These are phyloP conservation scores for Diaporthe humulicola DNA, from an alignment of 2,329 filamentous ascomycete species.

Conservation along the genomic window DNA sequence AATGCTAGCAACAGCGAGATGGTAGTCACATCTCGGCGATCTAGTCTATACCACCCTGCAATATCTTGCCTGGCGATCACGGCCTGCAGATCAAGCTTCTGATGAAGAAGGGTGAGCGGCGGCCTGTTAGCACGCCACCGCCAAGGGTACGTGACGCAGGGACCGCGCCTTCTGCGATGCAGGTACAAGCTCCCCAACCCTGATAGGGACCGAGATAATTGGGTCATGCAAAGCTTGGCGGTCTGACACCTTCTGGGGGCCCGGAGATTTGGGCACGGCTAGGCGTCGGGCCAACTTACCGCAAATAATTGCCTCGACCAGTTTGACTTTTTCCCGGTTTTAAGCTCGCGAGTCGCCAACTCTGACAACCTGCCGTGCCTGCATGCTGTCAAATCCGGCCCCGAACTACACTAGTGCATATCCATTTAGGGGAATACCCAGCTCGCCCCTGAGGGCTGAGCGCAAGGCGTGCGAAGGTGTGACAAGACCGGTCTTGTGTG, in stretches of 20 bases:
- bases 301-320: constrained; percentile 7
- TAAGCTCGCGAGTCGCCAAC: constrained; percentile 27
- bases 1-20: neutral
- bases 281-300: constrained; percentile 22
- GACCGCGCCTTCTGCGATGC: constrained; percentile 4
- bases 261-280: constrained; percentile 26
- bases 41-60: constrained; percentile 1
- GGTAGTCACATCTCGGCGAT: neutral
- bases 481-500: neutral
- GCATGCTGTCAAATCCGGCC: neutral
- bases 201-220: constrained; percentile 18
- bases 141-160: constrained; percentile 29
- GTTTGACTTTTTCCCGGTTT: constrained; percentile 28
- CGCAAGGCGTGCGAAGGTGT: neutral
- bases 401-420: neutral
- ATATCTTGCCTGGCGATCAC: neutral
- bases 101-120: constrained; percentile 17
- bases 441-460: neutral
- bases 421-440: neutral
- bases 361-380: neutral
- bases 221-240: constrained; percentile 33
- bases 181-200: constrained; percentile 23
- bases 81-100: constrained; percentile 2
- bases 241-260: constrained; percentile 16
- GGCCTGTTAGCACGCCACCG: constrained; percentile 14